phyloP scores from a whole-genome alignment of 2,329 filamentous ascomycete species.

The Coniochaeta prunicola region DNA sequence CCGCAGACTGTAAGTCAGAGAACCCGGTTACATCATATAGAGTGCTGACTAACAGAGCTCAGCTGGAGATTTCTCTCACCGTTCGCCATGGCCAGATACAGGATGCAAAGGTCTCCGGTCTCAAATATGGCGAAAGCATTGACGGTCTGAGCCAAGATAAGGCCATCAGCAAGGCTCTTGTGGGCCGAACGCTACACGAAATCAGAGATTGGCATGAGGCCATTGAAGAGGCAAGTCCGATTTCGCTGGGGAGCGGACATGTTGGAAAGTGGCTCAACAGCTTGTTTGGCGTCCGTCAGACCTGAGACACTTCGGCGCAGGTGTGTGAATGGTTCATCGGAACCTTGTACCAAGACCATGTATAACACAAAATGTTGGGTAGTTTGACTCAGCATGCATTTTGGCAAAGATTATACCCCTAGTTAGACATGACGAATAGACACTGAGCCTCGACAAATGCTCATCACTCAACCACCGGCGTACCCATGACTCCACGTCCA shows the following conservation, averaged over 20 bases:
- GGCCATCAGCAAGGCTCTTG: slow-evolving; percentile 10
- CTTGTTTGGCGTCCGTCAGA: slow-evolving; percentile 16
- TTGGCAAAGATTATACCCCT: background rate
- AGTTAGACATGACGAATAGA: slow-evolving; percentile 40
- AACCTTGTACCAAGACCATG: background rate
- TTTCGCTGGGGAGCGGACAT: slow-evolving; percentile 4
- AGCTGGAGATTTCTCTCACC: slow-evolving; percentile 27
- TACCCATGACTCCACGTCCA: slow-evolving; percentile 81
- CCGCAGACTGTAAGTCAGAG: slow-evolving; percentile 31
- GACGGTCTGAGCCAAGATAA: slow-evolving; percentile 9
- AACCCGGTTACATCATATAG: background rate
- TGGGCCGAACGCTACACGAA: slow-evolving; percentile 15
- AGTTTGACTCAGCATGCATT: slow-evolving; percentile 1
- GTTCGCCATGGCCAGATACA: slow-evolving; percentile 31
- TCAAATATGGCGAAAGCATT: slow-evolving; percentile 8
- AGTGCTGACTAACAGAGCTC: background rate
- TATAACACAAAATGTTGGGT: background rate
- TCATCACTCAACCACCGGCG: slow-evolving; percentile 24
- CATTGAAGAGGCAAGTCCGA: slow-evolving; percentile 11
- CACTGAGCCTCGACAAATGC: slow-evolving; percentile 50
- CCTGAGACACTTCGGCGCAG: background rate
- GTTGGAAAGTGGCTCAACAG: slow-evolving; percentile 21
- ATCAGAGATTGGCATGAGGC: slow-evolving; percentile 20
- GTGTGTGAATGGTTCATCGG: no score
- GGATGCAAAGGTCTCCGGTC: slow-evolving; percentile 16